Percentiles rank a stretch among this genome's conserved stretches.
Evolutionary conservation across 169 alveolate genomes (phyloP).

Genomic region (Cryptosporidium canis): DNA sequence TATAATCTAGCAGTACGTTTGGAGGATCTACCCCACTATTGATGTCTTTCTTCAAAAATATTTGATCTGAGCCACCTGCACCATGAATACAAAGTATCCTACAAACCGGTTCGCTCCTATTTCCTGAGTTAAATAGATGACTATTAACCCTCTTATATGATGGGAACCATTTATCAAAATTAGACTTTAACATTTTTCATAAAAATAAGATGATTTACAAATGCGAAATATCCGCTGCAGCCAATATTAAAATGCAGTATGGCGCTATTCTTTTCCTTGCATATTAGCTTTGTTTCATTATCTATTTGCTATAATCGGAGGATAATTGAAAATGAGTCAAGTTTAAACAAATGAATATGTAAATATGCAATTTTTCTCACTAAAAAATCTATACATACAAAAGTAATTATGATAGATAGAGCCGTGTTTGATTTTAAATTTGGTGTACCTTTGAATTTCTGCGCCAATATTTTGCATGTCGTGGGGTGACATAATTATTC

Average conservation of each 20-base stretch:
- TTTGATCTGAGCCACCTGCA: constrained; percentile 72
- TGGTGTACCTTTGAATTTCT: neutral
- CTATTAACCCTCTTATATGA: constrained; percentile 37
- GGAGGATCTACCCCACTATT: neutral
- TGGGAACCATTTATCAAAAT: constrained; percentile 63
- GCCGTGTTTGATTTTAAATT: neutral
- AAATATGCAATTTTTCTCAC: neutral
- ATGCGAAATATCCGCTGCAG: neutral
- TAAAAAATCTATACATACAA: neutral
- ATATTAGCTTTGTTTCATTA: too few species aligned
- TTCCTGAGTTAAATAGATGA: neutral
- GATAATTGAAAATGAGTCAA: too few species aligned
- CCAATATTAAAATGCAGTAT: neutral
- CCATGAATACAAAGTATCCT: constrained; percentile 64
- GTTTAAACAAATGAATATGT: neutral
- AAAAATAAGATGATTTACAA: neutral
- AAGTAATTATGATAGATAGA: neutral
- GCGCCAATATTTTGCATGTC: constrained; percentile 46
- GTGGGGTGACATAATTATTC: constrained; percentile 62
- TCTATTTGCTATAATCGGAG: too few species aligned
- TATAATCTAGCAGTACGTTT: constrained; percentile 26
- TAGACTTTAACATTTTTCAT: constrained; percentile 1
- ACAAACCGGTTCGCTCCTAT: neutral
- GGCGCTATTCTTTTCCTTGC: neutral
- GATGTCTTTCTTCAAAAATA: constrained; percentile 21